phyloP scores from a whole-genome alignment of 768 basidiomycete species.

The Mrakia gelida region DNA sequence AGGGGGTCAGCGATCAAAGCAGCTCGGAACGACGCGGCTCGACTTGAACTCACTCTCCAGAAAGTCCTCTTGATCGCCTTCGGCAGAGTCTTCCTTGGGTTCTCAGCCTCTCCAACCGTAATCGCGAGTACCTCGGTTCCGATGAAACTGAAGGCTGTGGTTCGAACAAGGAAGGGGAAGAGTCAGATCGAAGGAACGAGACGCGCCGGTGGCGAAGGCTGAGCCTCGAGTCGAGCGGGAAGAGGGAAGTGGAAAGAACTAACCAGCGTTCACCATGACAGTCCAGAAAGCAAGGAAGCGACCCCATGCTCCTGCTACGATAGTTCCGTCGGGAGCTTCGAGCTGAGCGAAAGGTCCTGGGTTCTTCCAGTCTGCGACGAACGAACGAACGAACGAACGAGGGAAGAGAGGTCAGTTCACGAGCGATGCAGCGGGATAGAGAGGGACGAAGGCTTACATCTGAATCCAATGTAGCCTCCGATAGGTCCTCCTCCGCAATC shows the following conservation, averaged over 20 bases:
- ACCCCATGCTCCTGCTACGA: slow-evolving; percentile 34
- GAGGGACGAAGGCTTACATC: not conserved
- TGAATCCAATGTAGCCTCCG: slow-evolving; percentile 29
- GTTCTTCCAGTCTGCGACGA: slow-evolving; percentile 26
- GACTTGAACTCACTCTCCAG: slow-evolving; percentile 29
- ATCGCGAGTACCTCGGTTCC: slow-evolving; percentile 41
- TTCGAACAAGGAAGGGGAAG: too few relatives aligned
- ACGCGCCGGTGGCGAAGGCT: too few relatives aligned
- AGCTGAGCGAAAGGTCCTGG: slow-evolving; percentile 29
- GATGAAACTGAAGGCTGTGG: slow-evolving; percentile 27
- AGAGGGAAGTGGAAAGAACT: too few relatives aligned
- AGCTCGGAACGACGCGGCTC: not conserved
- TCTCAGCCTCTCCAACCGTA: slow-evolving; percentile 48
- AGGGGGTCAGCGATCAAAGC: not conserved
- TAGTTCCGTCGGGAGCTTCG: slow-evolving; percentile 17
- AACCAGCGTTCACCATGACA: slow-evolving; percentile 38
- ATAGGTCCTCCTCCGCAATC: slow-evolving; percentile 35
- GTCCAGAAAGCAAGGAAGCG: slow-evolving; percentile 47
- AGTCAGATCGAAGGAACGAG: too few relatives aligned
- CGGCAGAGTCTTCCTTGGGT: slow-evolving; percentile 35
- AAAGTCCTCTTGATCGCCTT: slow-evolving; percentile 22
- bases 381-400: not conserved
- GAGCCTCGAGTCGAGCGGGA: too few relatives aligned
- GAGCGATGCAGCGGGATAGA: not conserved
- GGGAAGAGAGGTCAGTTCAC: not conserved